These are phyloP conservation scores for Magnolia kwangsiensis DNA, from an alignment of 164 flowering plant species.

Conservation along the genomic window DNA sequence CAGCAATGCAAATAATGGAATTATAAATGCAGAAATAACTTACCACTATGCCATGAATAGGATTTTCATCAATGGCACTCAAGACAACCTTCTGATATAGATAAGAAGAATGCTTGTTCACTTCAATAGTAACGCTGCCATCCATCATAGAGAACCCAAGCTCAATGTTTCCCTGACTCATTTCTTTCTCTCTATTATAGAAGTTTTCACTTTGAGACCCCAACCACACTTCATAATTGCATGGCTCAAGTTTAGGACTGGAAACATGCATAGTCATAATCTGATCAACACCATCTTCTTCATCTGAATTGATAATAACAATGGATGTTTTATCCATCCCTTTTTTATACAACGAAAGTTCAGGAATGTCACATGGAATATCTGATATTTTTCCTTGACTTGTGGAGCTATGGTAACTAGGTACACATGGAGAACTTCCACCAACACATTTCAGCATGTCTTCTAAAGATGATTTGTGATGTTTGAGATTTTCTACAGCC, in stretches of 20 bases:
- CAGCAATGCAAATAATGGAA: no score
- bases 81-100: conserved; percentile 23
- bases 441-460: background rate
- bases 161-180: background rate
- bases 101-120: conserved; percentile 9
- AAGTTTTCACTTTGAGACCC: background rate
- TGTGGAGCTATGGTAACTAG: no score
- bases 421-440: background rate
- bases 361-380: background rate
- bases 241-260: background rate
- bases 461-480: background rate
- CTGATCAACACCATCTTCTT: conserved; percentile 26
- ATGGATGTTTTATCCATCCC: conserved; percentile 1
- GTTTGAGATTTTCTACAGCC: background rate
- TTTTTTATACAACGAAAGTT: background rate
- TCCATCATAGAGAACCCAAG: no score
- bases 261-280: background rate
- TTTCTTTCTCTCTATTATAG: conserved; percentile 1
- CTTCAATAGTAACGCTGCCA: background rate
- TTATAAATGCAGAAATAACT: conserved; percentile 15
- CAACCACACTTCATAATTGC: background rate
- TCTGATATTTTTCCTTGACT: background rate
- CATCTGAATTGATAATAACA: conserved; percentile 44
- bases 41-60: conserved; percentile 12
- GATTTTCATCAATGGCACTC: conserved; percentile 14